Base-by-base conservation (phyloP, 2,329 filamentous ascomycete species). In the Stachybotrys echinatus region DNA sequence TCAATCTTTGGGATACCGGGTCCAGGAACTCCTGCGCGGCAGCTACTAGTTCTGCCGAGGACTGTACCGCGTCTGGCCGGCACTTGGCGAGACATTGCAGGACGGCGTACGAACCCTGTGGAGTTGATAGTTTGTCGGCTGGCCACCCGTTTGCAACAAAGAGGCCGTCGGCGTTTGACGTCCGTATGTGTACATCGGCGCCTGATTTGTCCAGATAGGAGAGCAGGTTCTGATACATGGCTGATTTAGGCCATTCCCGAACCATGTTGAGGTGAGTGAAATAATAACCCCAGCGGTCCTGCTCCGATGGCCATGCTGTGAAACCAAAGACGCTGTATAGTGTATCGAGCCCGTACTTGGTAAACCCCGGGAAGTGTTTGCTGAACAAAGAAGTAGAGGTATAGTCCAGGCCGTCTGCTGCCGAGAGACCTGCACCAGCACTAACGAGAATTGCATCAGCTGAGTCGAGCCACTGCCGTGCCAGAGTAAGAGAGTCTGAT, bases 221-320 rank as follows among this genome's bases (percentile, higher is more conserved):
- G 1, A 59, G 22, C 2, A 61, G 12, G 2, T 6, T 10, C 6
- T 50, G 51, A 43, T 61, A 61, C 3, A 54, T 54, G 0, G 49
- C 45, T 1, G 54, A 57, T 0, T 49, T 49, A 5, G 56, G 52
- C 58, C 58, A 60, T 2, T 48, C 49, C 0, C 51, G 23, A 2
- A 60, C 47, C 58, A 60, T 55, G n/a, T 58, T 55, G 2, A 60
- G 2, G 10, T 60, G 58, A 0, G 56, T 61, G 4, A 61, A 60
- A 49, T 40, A 61, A 20, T 61, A 60, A 0, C 58, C 58, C 58
- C 58, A 60, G 4, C 55, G 51, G 27, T 60, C 47, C 22, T 55
- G 50, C n/a, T 61, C 58, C 1, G 58, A 53, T 3, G 57, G 49
- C 58, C 58, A 60, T 0, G 10, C 45, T 0, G 46, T 39, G 1